These are phyloP conservation scores for Hymenochaete sp. DNA, from an alignment of 1,284 basidiomycete species.

Conservation along the genomic window DNA sequence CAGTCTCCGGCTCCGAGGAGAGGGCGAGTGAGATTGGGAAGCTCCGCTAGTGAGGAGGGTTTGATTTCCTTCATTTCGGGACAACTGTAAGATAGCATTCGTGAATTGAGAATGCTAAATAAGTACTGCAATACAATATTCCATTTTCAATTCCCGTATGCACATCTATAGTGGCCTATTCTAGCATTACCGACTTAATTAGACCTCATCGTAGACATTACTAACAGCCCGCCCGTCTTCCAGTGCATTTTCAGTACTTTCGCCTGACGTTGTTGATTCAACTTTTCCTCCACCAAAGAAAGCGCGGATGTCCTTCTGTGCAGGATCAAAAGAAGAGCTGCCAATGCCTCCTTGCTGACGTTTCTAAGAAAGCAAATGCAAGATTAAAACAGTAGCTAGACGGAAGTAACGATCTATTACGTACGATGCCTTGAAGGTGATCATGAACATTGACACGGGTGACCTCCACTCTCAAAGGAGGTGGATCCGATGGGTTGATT, in stretches of 20 bases:
- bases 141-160: slow-evolving; percentile 14
- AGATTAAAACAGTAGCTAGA: slow-evolving; percentile 3
- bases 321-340: slow-evolving; percentile 60
- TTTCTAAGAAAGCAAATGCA: slow-evolving; percentile 34
- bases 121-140: background rate
- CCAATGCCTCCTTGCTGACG: slow-evolving; percentile 76
- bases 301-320: slow-evolving; percentile 65
- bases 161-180: slow-evolving; percentile 2
- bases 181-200: background rate
- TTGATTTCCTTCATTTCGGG: background rate
- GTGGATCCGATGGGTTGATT: slow-evolving; percentile 24
- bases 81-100: no score
- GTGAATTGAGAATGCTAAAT: slow-evolving; percentile 21
- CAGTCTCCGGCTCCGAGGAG: no score
- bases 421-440: slow-evolving; percentile 50
- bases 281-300: slow-evolving; percentile 60
- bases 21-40: no score
- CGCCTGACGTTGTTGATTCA: background rate
- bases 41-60: no score
- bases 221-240: slow-evolving; percentile 15
- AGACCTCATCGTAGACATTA: slow-evolving; percentile 15
- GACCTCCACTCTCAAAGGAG: slow-evolving; percentile 35
- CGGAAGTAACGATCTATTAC: slow-evolving; percentile 22
- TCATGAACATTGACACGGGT: slow-evolving; percentile 47
- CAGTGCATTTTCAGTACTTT: background rate